A percentile compares a stretch with the other conserved stretches of the same genome.
Conservation (phyloP, 208 protist genomes). For the Trypanosoma melophagium region DNA sequence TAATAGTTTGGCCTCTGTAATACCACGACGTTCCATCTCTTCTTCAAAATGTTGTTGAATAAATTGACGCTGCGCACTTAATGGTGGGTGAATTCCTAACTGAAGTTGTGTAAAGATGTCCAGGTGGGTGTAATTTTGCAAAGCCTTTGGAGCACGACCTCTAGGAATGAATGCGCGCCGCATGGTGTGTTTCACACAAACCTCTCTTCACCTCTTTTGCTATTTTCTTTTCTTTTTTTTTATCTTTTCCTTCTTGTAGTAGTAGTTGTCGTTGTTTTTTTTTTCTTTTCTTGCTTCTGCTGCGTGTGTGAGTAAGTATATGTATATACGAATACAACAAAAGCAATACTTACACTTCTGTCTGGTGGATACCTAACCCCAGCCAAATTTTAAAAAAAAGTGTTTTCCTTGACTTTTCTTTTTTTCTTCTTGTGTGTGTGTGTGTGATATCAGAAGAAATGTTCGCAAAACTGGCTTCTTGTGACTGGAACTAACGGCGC, state of each 20-base stretch:
- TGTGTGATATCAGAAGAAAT: no score
- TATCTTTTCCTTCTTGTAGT: neutral
- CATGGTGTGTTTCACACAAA: constrained; percentile 1
- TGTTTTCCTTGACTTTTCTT: no score
- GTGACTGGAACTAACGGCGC: no score
- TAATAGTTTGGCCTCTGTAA: constrained; percentile 76
- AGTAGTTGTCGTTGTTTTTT: no score
- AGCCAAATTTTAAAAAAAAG: no score
- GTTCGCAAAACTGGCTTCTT: no score
- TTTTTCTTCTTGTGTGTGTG: no score
- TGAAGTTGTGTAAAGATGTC: constrained; percentile 85
- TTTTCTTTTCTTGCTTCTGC: no score
- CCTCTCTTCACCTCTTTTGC: neutral
- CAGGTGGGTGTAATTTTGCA: constrained; percentile 49
- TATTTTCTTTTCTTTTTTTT: neutral
- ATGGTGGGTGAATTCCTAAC: constrained; percentile 72
- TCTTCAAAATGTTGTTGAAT: constrained; percentile 71
- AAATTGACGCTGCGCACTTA: constrained; percentile 71
- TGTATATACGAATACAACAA: no score
- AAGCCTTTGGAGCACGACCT: constrained; percentile 7
- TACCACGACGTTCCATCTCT: constrained; percentile 64
- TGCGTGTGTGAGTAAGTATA: no score
- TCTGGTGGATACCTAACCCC: no score
- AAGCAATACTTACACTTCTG: no score
- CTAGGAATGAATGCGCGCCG: constrained; percentile 14